These are phyloP conservation scores for Fusarium pseudonygamai DNA, from an alignment of 2,329 filamentous ascomycete genomes.

Conservation along the genomic window DNA sequence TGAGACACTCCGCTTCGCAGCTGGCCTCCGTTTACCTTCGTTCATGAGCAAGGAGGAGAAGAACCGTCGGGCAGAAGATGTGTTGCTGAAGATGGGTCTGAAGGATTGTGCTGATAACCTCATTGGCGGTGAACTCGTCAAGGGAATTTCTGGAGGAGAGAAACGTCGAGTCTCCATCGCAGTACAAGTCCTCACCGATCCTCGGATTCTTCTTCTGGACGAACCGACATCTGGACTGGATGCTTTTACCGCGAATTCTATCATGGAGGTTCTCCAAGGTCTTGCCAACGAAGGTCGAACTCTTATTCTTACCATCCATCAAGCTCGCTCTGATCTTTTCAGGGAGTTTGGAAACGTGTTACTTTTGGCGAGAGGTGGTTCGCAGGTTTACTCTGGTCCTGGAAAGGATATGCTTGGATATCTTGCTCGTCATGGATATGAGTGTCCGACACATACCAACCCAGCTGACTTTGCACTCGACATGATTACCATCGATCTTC, in stretches of 20 bases:
- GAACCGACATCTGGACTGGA: conserved; percentile 82
- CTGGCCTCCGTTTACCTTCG: conserved; percentile 73
- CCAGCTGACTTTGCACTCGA: conserved; percentile 82
- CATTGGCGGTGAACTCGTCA: conserved; percentile 76
- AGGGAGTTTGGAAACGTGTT: conserved; percentile 76
- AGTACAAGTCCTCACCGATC: conserved; percentile 80
- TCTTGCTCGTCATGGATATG: conserved; percentile 67
- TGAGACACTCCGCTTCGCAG: conserved; percentile 77
- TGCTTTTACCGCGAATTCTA: conserved; percentile 80
- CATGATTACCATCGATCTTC: conserved; percentile 79
- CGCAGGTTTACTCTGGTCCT: conserved; percentile 72
- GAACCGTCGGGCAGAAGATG: conserved; percentile 72
- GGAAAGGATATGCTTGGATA: conserved; percentile 72
- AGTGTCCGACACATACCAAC: conserved; percentile 76
- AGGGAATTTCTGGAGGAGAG: conserved; percentile 83
- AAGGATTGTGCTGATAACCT: conserved; percentile 82
- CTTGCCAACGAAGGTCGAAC: conserved; percentile 79
- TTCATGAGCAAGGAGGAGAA: conserved; percentile 78
- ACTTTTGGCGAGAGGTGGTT: conserved; percentile 75
- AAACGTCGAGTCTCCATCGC: conserved; percentile 82
- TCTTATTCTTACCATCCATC: conserved; percentile 80
- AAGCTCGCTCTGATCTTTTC: conserved; percentile 78
- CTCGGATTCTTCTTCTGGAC: conserved; percentile 76
- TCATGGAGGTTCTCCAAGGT: conserved; percentile 76
- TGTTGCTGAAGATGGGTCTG: conserved; percentile 77